Conservation (phyloP, 306 rosid species). For the Trichosanthes cucumerina region DNA sequence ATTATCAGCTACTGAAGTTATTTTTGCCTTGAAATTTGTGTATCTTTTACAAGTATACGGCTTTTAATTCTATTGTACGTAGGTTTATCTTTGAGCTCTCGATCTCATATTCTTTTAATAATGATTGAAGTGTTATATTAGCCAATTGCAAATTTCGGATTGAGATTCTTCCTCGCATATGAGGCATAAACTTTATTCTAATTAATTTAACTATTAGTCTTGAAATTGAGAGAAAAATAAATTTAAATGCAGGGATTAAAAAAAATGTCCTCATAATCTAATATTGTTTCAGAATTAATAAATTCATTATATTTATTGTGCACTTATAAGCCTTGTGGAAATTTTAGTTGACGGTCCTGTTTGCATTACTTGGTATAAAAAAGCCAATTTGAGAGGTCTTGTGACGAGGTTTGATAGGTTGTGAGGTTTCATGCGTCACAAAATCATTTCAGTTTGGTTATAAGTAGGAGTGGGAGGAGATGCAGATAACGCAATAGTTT, state of each 20-base stretch:
- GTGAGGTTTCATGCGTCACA: too few relatives aligned
- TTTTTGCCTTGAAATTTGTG: not conserved
- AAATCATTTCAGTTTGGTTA: too few relatives aligned
- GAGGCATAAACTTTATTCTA: not conserved
- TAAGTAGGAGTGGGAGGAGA: not conserved
- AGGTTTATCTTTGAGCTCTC: not conserved
- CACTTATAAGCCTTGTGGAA: not conserved
- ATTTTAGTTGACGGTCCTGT: not conserved
- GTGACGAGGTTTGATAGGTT: too few relatives aligned
- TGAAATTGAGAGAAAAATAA: not conserved
- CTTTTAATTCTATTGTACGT: not conserved
- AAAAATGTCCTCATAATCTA: not conserved
- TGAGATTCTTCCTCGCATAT: not conserved
- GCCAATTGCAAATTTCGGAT: not conserved
- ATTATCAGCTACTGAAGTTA: not conserved
- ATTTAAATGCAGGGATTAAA: not conserved
- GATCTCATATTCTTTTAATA: not conserved
- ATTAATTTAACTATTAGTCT: not conserved
- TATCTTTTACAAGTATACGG: not conserved
- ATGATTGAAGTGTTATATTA: not conserved
- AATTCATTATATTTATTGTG: not conserved
- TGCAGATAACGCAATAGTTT: not conserved
- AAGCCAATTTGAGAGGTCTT: too few relatives aligned
- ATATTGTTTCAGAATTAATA: not conserved
- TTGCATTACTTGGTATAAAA: not conserved